Base-by-base conservation (phyloP, 768 basidiomycete genomes). In the Rhizopogon vesiculosus region DNA sequence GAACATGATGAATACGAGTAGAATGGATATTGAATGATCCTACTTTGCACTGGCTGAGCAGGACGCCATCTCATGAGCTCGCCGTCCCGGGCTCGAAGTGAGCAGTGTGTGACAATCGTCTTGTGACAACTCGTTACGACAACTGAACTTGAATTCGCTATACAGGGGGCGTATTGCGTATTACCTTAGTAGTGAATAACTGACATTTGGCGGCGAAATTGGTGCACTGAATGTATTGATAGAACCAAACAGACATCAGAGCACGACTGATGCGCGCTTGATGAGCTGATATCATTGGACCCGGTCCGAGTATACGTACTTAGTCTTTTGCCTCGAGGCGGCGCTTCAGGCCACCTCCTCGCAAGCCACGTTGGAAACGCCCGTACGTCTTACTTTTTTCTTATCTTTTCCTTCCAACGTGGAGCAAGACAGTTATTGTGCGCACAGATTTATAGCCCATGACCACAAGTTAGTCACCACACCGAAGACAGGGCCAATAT, bases 361-460 rank as follows among this genome's bases (percentile, higher is more conserved):
- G 66, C 60, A 59, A 54, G 65, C 73, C 84, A 85, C 84, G 84
- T 85, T 86, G 83, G 76, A 82, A 83, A 78, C 83, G 80, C 78
- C 81, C 79, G 77, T 66, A 69, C 62, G 58, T 59, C 45, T 39
- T 43, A 53, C 68, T 67, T 70, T 64, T 62, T 65, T 64, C 64
- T 56, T 48, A 3, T 64, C 53, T 55, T 59, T 57, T 58, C 50
- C 60, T 58, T 61, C 56, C 61, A 59, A 53, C 61, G 42, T 57
- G 60, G 57, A 53, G 54, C 53, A 55, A 56, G 60, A 61, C 56
- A 61, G 60, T 51, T 41, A 56, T 49, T 43, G 50, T 50, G 49
- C 53, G 56, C 58, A 55, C 25, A 4, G 3, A 25, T 25, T 25
- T 5, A 5, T 25, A 5, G 48, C 54, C 62, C 66, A 86, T 87